A percentile compares a stretch with the other conserved stretches of the same genome.
phyloP scores from a whole-genome alignment of 225 moss, liverwort and hornwort genomes.

The Pleurozium schreberi region DNA sequence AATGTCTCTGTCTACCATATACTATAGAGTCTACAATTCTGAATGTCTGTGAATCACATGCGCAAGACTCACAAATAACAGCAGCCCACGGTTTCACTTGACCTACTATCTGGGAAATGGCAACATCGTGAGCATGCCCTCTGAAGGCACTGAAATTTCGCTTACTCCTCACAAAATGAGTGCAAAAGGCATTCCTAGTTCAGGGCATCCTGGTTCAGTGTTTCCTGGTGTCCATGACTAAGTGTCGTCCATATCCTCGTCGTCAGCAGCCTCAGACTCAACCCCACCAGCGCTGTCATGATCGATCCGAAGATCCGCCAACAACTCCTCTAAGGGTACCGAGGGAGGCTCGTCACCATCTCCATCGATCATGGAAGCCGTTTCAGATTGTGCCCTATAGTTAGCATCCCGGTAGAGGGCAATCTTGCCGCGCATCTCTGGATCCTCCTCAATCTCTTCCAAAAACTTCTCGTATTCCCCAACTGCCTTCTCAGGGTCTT shows the following conservation, averaged over 20 bases:
- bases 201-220: background rate
- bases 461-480: slow-evolving; percentile 85
- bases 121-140: background rate
- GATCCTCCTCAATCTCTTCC: slow-evolving; percentile 96
- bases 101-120: background rate
- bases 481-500: slow-evolving; percentile 58
- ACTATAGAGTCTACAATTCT: background rate
- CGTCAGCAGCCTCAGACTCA: slow-evolving; percentile 48
- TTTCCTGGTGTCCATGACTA: background rate
- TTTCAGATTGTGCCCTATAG: slow-evolving; percentile 68
- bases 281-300: slow-evolving; percentile 18
- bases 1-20: background rate
- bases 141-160: background rate
- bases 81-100: background rate
- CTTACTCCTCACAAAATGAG: slow-evolving; percentile 1
- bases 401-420: slow-evolving; percentile 73
- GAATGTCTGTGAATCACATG: background rate
- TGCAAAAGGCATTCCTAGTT: background rate
- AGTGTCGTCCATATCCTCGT: slow-evolving; percentile 42
- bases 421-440: slow-evolving; percentile 89
- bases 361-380: slow-evolving; percentile 71
- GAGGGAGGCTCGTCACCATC: slow-evolving; percentile 81
- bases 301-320: slow-evolving; percentile 64
- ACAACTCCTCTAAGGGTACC: slow-evolving; percentile 86
- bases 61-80: background rate